Base-by-base conservation (phyloP, 176 grass and related monocot genomes). In the Urochloa ruziziensis region DNA sequence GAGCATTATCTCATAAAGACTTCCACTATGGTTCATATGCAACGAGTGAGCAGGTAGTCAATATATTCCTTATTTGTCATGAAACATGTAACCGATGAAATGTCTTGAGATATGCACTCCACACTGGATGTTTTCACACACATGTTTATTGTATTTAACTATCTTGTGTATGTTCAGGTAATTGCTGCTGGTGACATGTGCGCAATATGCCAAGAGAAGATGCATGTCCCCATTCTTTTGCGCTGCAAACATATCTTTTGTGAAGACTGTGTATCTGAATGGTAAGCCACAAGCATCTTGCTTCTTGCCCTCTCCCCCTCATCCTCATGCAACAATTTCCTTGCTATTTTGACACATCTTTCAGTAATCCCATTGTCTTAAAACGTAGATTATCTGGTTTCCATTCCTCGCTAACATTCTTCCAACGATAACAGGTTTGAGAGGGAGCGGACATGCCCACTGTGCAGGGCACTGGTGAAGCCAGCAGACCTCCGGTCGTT, bases 181-280 rank as follows among this genome's bases (percentile, higher is more conserved):
- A 36, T 69, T 79, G 84, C 74, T 46, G 79, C 89, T 66, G 94
- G 94, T 80, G 91, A 97, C 75, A 81, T 97, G 91, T 97, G 94
- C 23, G 89, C 94, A 49, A 97, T 97, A 86, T 97, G 94, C 89
- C 94, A 94, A 75, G 94, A 97, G 76, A 97, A 97, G 87, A 94
- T 97, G 94, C 89, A 92, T 23, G 65, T 83, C 47, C 94, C 94
- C 4, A 94, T 97, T 73, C 87, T 97, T 63, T 86, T 97, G 73
- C 70, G 94, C 39, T 97, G 94, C 69, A 97, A 97, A 70, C 94
- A 97, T 49, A 83, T 97, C 71, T 94, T 97, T 57, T 97, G 94
- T 7, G 94, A 97, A 86, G 91, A 97, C 59, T 97, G 91, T 52
- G 91, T 94, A 47, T 97, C 94, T 79, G 94, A 97, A 91, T 97